Base-by-base conservation (phyloP, 352 stramenopile genomes). In the Hyaloperonospora brassicae region DNA sequence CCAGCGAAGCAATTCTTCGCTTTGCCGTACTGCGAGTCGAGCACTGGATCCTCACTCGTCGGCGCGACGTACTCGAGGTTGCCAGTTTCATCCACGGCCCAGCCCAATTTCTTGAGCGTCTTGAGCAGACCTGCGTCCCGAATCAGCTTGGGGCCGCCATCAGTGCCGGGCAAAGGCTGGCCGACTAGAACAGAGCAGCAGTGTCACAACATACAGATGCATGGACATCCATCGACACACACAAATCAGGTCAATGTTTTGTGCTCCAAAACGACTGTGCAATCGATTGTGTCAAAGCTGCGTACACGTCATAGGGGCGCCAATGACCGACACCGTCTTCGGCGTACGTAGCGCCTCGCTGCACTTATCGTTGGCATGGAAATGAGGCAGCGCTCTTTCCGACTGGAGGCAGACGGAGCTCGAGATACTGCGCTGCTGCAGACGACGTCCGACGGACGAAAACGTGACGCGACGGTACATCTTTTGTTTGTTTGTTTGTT, bases 301-400 rank as follows among this genome's bases (percentile, higher is more conserved):
- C 74, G 38, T 65, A 93, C 84, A 84, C 9, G 82, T 94, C 84
- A 94, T 94, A 22, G 84, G 84, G n/a, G 81, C 84, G 60, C 84
- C 84, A 44, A 94, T 94, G 39, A 94, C 57, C 0, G 79, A 67
- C 38, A 90, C 84, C 0, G 84, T 92, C 50, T 86, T 72, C 38
- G 83, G 83, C 41, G 71, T 52, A 35, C 58, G 57, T 43, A 93
- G 53, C 48, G 75, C 48, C 50, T 71, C 59, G 61, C 87, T 91
- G 54, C 52, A 59, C 27, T 85, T 52, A 14, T 76, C 67, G n/a
- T 47, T 55, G 5, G 79, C 59, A 64, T 91, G 81, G 42, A 71
- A 53, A 50, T 90, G 79, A n/a, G 70, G 57, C 8, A 74, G 78
- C 58, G 88, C 74, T 55, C 88, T 58, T 59, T 78, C 69, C 69